These are phyloP conservation scores for Hemisphaericaspora xylofermentans DNA, from an alignment of 1,139 yeast genomes.

Conservation along the genomic window DNA sequence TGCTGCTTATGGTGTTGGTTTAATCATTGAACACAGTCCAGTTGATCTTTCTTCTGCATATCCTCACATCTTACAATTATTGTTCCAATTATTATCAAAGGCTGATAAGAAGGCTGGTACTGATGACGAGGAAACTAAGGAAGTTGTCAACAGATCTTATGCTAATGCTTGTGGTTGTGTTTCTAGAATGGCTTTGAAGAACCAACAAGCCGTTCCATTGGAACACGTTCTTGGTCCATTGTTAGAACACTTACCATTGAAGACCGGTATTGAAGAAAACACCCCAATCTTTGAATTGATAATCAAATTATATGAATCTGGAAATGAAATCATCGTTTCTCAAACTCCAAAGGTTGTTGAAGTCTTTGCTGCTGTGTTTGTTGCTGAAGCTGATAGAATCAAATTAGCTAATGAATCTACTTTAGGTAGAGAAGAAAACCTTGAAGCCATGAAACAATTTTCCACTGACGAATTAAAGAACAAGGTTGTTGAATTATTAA, in stretches of 20 bases:
- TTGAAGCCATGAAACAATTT: slow-evolving; percentile 78
- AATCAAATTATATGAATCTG: slow-evolving; percentile 64
- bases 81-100: slow-evolving; percentile 76
- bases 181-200: slow-evolving; percentile 81
- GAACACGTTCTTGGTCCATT: slow-evolving; percentile 77
- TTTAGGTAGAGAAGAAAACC: slow-evolving; percentile 78
- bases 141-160: slow-evolving; percentile 77
- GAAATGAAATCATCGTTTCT: slow-evolving; percentile 54
- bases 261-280: slow-evolving; percentile 89
- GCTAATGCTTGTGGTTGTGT: slow-evolving; percentile 98
- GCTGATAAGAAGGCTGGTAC: slow-evolving; percentile 68
- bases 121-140: slow-evolving; percentile 76
- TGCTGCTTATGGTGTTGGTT: slow-evolving; percentile 95
- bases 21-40: slow-evolving; percentile 60
- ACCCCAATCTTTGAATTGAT: slow-evolving; percentile 83
- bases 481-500: slow-evolving; percentile 69
- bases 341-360: slow-evolving; percentile 67
- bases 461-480: slow-evolving; percentile 62
- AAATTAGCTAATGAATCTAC: slow-evolving; percentile 71
- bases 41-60: slow-evolving; percentile 63
- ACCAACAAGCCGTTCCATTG: slow-evolving; percentile 73
- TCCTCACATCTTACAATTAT: slow-evolving; percentile 67
- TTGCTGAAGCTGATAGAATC: slow-evolving; percentile 69
- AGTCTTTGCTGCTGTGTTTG: slow-evolving; percentile 68
- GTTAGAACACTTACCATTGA: slow-evolving; percentile 78